Evolutionary conservation across 306 rosid genomes (phyloP).

Genomic region (Vachellia pachyceras): DNA sequence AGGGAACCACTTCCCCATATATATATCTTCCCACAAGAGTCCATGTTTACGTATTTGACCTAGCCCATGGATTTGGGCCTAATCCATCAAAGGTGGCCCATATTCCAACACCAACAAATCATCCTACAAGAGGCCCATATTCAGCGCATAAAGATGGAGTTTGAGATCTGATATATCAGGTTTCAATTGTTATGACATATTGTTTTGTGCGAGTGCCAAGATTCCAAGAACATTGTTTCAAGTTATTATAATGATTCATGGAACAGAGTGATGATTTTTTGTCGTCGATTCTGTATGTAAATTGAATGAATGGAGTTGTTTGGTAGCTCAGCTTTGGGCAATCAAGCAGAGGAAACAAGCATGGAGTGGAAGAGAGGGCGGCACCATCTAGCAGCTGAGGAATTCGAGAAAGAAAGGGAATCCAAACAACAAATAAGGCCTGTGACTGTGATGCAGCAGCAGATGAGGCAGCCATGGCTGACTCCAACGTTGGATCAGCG

Average conservation of each 20-base stretch:
- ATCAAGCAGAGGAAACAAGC: conserved; percentile 26
- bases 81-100: no score
- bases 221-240: not conserved
- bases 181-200: not conserved
- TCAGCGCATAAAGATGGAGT: not conserved
- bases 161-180: not conserved
- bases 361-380: conserved; percentile 46
- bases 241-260: not conserved
- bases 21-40: no score
- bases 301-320: conserved; percentile 21
- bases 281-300: not conserved
- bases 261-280: not conserved
- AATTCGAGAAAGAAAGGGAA: conserved; percentile 42
- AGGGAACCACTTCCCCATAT: no score
- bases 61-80: no score
- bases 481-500: conserved; percentile 35
- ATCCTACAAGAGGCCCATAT: no score
- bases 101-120: no score
- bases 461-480: conserved; percentile 34
- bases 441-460: conserved; percentile 37
- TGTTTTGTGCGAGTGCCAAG: not conserved
- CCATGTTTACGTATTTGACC: no score
- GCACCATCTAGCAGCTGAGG: conserved; percentile 60
- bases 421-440: conserved; percentile 32
- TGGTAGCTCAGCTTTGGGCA: conserved; percentile 43